These are phyloP conservation scores for Sarocladium kiliense DNA, from an alignment of 2,329 filamentous ascomycete genomes.

Conservation along the genomic window DNA sequence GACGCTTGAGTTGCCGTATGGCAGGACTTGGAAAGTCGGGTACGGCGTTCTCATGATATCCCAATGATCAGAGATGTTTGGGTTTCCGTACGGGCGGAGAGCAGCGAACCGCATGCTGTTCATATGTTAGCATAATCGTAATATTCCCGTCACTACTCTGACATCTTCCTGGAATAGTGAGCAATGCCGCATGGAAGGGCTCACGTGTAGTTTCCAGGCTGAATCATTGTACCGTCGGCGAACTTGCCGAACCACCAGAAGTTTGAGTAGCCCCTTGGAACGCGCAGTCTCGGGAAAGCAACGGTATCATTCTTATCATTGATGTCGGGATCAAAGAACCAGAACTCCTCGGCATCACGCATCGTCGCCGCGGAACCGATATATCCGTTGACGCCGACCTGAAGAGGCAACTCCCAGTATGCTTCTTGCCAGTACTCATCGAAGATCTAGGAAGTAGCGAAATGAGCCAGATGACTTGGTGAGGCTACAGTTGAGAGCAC, in stretches of 20 bases:
- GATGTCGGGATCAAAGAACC: slow-evolving; percentile 28
- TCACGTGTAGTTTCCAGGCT: slow-evolving; percentile 36
- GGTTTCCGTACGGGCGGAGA: slow-evolving; percentile 35
- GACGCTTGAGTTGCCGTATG: slow-evolving; percentile 19
- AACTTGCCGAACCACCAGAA: slow-evolving; percentile 39
- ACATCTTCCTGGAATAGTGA: too few relatives aligned
- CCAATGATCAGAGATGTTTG: slow-evolving; percentile 35
- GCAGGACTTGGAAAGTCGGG: slow-evolving; percentile 28
- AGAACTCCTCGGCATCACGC: slow-evolving; percentile 24
- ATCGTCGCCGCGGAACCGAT: slow-evolving; percentile 37
- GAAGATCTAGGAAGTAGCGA: slow-evolving; percentile 27
- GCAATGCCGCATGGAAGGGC: slow-evolving; percentile 8
- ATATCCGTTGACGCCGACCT: slow-evolving; percentile 31
- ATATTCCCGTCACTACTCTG: too few relatives aligned
- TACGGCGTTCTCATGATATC: slow-evolving; percentile 29
- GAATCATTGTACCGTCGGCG: slow-evolving; percentile 34
- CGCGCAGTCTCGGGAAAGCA: slow-evolving; percentile 29
- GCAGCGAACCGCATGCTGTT: slow-evolving; percentile 35
- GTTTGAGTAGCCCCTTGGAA: slow-evolving; percentile 25
- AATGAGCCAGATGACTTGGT: not conserved
- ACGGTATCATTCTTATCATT: slow-evolving; percentile 33
- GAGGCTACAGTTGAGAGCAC: not conserved
- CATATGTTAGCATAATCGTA: not conserved
- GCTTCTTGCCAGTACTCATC: slow-evolving; percentile 30
- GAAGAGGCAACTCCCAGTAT: slow-evolving; percentile 37